Evolutionary conservation across 2,329 filamentous ascomycete species (phyloP), one percentile per base, ranked within the genome.

Genomic region (Sarocladiaceae sp.): DNA sequence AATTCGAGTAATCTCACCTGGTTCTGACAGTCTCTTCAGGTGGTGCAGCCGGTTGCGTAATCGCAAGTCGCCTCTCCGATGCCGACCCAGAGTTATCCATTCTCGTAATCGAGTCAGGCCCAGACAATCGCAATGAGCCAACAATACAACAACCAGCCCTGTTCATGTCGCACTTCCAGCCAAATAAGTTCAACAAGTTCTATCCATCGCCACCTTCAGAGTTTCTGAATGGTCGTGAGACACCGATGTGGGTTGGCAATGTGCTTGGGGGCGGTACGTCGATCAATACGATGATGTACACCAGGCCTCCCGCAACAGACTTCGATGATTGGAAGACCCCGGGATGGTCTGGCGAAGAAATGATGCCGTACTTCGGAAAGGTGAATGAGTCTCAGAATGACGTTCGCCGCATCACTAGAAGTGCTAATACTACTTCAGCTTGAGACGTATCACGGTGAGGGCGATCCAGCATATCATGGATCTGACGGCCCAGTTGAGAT

Each of bases 401-500:
- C n/a, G n/a, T n/a, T n/a, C n/a, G n/a, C n/a, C n/a, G n/a, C n/a
- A n/a, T n/a, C n/a, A n/a, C n/a, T n/a, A n/a, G n/a, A n/a, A n/a
- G n/a, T n/a, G n/a, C n/a, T n/a, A n/a, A n/a, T n/a, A n/a, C n/a
- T n/a, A n/a, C 28, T 50, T 18, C 18, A 73, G 70, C 61, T 76
- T 12, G 77, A 79, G 60, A 78, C 71, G 1, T 80, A 75, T 55
- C 68, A 73, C 50, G 73, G 72, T 7, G 62, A 65, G 17, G 74
- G 70, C 52, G 61, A 71, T 62, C 50, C 69, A 46, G 66, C 67
- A 5, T 55, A 68, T 2, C 82, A 86, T 57, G 82, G 82, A 12
- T 61, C 69, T 35, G 62, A 73, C 22, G 82, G 83, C 0, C 82
- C 82, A 0, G 71, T 85, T 11, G 66, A 80, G 25, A 62, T 86